phyloP scores from a whole-genome alignment of 148 eudicot species.

The Euryodendron excelsum region DNA sequence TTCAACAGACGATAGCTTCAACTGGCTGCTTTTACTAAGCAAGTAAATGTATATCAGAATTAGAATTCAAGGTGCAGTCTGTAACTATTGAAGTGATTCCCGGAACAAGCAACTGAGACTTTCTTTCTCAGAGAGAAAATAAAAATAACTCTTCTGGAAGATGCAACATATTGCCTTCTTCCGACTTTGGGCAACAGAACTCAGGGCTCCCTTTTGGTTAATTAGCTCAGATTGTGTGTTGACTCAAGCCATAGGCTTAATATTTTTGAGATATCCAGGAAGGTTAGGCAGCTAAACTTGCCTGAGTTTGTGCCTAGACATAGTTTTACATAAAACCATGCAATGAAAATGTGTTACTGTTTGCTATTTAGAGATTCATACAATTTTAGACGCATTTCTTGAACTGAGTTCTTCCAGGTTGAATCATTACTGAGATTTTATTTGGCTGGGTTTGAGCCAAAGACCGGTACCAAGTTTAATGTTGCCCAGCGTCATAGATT shows the following conservation, averaged over 20 bases:
- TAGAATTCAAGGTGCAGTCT: background rate
- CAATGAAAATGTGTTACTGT: background rate
- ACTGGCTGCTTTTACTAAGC: background rate
- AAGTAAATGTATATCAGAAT: background rate
- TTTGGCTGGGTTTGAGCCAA: background rate
- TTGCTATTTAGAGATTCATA: background rate
- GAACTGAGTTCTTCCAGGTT: background rate
- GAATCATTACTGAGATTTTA: background rate
- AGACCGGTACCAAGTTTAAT: background rate
- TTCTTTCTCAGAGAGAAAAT: background rate
- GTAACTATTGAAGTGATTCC: conserved; percentile 2
- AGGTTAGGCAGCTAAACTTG: background rate
- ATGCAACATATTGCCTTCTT: background rate
- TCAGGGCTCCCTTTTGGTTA: background rate
- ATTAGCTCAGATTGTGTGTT: background rate
- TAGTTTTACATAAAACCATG: background rate
- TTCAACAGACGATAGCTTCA: background rate
- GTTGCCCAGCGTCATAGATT: background rate
- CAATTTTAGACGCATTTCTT: too few relatives aligned
- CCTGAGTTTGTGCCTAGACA: background rate
- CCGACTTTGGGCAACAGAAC: background rate
- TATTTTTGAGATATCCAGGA: background rate
- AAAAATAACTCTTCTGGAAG: background rate
- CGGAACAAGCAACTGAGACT: background rate
- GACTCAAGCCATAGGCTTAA: background rate